These are phyloP conservation scores for Leccinum rimulosum DNA, from an alignment of 768 basidiomycete species.

Conservation along the genomic window DNA sequence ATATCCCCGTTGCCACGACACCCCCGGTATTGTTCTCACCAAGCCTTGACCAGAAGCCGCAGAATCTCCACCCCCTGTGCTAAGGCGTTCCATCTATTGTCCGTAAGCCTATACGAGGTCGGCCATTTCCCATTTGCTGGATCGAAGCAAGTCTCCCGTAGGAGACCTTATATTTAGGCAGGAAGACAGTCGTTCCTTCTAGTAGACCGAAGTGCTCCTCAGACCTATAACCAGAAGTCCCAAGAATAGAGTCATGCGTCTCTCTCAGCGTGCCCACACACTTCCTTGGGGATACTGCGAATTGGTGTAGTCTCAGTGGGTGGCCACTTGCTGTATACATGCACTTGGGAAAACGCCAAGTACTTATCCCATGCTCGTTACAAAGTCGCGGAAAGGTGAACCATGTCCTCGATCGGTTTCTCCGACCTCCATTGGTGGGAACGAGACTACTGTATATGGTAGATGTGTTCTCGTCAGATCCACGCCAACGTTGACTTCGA, in stretches of 20 bases:
- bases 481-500: slow-evolving; percentile 14
- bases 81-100: background rate
- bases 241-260: slow-evolving; percentile 11
- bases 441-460: background rate
- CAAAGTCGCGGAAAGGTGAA: slow-evolving; percentile 15
- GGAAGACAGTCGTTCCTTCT: no score
- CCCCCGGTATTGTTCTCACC: slow-evolving; percentile 11
- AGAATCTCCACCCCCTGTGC: slow-evolving; percentile 7
- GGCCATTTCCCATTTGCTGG: background rate
- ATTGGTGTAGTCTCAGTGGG: background rate
- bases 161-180: no score
- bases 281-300: background rate
- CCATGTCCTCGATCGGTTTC: background rate
- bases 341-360: slow-evolving; percentile 11
- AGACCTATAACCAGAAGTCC: slow-evolving; percentile 4
- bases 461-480: slow-evolving; percentile 2
- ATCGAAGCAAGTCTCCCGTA: background rate
- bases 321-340: background rate
- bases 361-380: slow-evolving; percentile 13
- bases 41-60: slow-evolving; percentile 11
- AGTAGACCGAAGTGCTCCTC: no score
- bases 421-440: background rate
- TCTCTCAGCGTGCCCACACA: background rate
- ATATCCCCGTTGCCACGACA: slow-evolving; percentile 2
- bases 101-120: slow-evolving; percentile 15